Base-by-base conservation (phyloP, 768 basidiomycete genomes). In the Pisolithus sp. region DNA sequence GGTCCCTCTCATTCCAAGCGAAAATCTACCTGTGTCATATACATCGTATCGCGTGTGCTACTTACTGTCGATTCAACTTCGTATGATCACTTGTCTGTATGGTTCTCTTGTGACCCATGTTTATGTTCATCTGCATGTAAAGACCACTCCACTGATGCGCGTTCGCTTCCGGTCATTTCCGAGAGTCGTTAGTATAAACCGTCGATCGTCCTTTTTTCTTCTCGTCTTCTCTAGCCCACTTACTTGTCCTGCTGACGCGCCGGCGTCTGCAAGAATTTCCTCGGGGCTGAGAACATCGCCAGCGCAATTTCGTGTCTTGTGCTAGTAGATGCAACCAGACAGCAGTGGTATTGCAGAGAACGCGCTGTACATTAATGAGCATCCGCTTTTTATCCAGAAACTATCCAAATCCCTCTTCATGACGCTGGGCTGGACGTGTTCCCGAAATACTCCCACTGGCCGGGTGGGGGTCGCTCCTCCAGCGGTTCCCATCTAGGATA, bases 361-460 rank as follows among this genome's bases (percentile, higher is more conserved):
- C 12, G 34, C 12, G 34, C 13, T 34, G 34, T 34, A 34, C 34
- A 34, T 34, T 15, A 34, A 34, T 13, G 34, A 34, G 4, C 34
- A 34, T 34, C 34, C 12, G 34, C 4, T 13, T 34, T n/a, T 34
- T 34, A 34, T 13, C 4, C 12, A 34, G 34, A 34, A 13, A 34
- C 30, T 31, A 9, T 4, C 30, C 12, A 9, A 34, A 5, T 10
- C 7, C 6, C 43, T 8, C 50, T 51, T 57, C 59, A 67, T 56
- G 66, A 75, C 53, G 71, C 69, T 23, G 75, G 70, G 38, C 64
- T 69, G 38, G 78, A 70, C 34, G 71, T 71, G 68, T 78, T 77
- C 51, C 81, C 84, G 68, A 82, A 76, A 64, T 92, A 90, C 60
- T 87, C 82, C 93, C 93, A 97, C 68, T 96, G 93, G 20, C 87